Conservation (phyloP, 192 early-diverging fungal species). For the Coemansia sp. region DNA sequence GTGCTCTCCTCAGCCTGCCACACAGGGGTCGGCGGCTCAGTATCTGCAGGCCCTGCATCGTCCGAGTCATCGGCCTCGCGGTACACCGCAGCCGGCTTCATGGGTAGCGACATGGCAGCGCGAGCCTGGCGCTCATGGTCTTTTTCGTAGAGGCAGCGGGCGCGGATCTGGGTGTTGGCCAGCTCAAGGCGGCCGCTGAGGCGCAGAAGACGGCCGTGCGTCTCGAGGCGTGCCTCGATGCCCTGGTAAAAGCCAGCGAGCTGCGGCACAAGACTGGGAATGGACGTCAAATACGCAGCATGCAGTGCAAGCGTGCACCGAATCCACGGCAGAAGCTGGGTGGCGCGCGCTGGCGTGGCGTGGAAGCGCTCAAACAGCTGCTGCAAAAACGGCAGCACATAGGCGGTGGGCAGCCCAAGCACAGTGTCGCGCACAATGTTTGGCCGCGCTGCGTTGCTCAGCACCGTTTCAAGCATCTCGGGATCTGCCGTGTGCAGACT, state of each 20-base stretch:
- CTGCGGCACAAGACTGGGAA: slow-evolving; percentile 45
- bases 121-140: slow-evolving; percentile 14
- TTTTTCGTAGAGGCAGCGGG: slow-evolving; percentile 20
- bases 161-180: slow-evolving; percentile 42
- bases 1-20: slow-evolving; percentile 48
- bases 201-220: slow-evolving; percentile 28
- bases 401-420: slow-evolving; percentile 30
- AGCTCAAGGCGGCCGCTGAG: slow-evolving; percentile 51
- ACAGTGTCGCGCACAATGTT: slow-evolving; percentile 48
- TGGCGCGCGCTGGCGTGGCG: slow-evolving; percentile 21
- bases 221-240: slow-evolving; percentile 32
- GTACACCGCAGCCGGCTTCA: slow-evolving; percentile 42
- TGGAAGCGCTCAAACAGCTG: slow-evolving; percentile 51
- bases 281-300: slow-evolving; percentile 35
- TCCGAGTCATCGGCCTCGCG: slow-evolving; percentile 23
- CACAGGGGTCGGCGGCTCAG: slow-evolving; percentile 35
- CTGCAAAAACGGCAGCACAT: slow-evolving; percentile 46
- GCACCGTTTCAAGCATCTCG: slow-evolving; percentile 36
- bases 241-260: slow-evolving; percentile 46
- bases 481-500: slow-evolving; percentile 42
- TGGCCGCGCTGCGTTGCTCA: slow-evolving; percentile 34
- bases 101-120: slow-evolving; percentile 17
- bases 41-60: not conserved
- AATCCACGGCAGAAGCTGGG: slow-evolving; percentile 44
- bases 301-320: slow-evolving; percentile 33